Conservation (phyloP, 2,329 filamentous ascomycete genomes). For the Trichoderma koningii region DNA sequence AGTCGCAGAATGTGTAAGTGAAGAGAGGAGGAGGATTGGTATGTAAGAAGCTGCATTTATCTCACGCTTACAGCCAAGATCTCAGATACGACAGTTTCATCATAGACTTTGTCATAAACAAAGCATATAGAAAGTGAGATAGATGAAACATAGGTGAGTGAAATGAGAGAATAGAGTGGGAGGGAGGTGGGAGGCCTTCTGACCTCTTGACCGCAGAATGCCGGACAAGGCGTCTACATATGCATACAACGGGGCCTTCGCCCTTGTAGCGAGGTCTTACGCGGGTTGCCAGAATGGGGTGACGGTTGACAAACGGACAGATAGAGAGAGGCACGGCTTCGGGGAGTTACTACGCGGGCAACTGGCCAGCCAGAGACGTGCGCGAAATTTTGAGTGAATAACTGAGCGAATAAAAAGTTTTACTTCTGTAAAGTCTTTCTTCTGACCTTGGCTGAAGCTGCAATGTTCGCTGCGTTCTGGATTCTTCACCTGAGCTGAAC, state of each 20-base stretch:
- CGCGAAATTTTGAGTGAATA: background rate
- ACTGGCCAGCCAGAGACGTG: background rate
- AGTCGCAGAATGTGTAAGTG: too few relatives aligned
- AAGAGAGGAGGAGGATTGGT: too few relatives aligned
- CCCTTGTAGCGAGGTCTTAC: slow-evolving; percentile 19
- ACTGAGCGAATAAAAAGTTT: background rate
- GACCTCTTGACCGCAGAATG: slow-evolving; percentile 4
- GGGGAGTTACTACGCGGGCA: too few relatives aligned
- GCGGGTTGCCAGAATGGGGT: too few relatives aligned
- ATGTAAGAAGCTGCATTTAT: too few relatives aligned
- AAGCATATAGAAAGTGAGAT: background rate
- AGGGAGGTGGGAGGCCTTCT: slow-evolving; percentile 6
- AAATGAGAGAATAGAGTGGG: background rate
- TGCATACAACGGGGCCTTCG: slow-evolving; percentile 21
- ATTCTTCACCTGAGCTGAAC: background rate
- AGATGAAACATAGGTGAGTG: background rate
- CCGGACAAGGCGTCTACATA: slow-evolving; percentile 17
- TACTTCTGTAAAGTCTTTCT: too few relatives aligned
- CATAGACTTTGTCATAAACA: background rate
- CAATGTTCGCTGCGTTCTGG: background rate
- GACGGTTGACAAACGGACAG: too few relatives aligned
- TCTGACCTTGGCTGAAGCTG: background rate
- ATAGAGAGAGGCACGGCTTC: too few relatives aligned
- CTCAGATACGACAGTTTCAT: background rate
- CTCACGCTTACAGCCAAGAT: background rate